Base-by-base conservation (phyloP, 768 basidiomycete species). In the Agrocybe pediades region DNA sequence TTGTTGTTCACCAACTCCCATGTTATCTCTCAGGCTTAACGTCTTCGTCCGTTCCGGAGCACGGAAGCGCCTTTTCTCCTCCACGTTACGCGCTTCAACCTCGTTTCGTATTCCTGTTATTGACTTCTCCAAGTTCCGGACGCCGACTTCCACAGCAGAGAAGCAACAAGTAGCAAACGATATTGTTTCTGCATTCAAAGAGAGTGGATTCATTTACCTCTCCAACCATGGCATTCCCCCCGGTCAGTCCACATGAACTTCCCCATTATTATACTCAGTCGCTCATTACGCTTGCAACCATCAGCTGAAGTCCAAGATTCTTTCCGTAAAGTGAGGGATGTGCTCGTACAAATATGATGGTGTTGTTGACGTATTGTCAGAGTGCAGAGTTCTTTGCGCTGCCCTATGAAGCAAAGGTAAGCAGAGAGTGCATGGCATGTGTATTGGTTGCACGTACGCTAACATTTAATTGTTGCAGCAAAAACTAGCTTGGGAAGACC, bases 141-240 rank as follows among this genome's bases (percentile, higher is more conserved):
- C 71, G 19, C 76, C 83, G 1, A 62, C 70, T n/a, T 77, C 83
- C 0, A 46, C 63, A 1, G 68, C 73, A 13, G 85, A 89, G 62
- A 88, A 83, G 71, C 78, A 80, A 54, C 65, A 75, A 6, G 80
- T 84, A 0, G 90, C 92, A 2, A 72, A 80, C 41, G 79, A 85
- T 57, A 79, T 95, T 29, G 89, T 89, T 29, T 77, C 79, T 33
- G 92, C 88, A 0, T 90, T 92, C 74, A 92, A 86, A 62, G 80
- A 87, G 51, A 85, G 85, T 51, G 89, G 91, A 0, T 94, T 94
- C 62, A 77, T 93, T 41, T 94, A 94, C 67, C 72, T 95, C 30
- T 75, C 75, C 20, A 82, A 83, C 36, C 89, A 93, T 70, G 89
- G 90, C 2, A 84, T 94, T 49, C 71, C 84, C 17, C 58, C 77